Base-by-base conservation (phyloP, 768 basidiomycete genomes). In the Podaxis rugospora region DNA sequence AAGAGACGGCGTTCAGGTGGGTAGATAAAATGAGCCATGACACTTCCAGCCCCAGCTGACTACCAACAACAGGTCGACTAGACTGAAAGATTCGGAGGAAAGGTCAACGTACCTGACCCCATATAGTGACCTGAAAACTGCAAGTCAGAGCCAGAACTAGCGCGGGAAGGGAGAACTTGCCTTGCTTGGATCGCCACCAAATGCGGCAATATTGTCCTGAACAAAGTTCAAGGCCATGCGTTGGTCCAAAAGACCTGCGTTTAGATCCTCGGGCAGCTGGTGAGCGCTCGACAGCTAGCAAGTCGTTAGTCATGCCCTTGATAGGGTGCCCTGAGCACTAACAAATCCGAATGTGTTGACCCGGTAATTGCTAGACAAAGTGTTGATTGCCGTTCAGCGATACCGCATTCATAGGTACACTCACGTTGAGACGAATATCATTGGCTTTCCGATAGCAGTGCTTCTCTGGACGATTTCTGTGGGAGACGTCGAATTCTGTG, bases 221-320 rank as follows among this genome's bases (percentile, higher is more conserved):
- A 90, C 72, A 69, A 88, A 90, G 14, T 73, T 64, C 0, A 92
- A 70, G 0, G 86, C 86, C 35, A 77, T 73, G 1, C 78, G 73
- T 69, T 89, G 86, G 67, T 91, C 89, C 36, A 73, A 74, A 14
- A 89, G 71, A 13, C 87, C 87, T 1, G 78, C 78, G 63, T 88
- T 88, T 27, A 86, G 71, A 63, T 85, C 81, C 62, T 80, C 67
- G 0, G 80, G 70, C 1, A 74, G 70, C 5, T 83, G 75, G 55
- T 74, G 69, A 1, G 70, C 61, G 57, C 84, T 85, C 1, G 84
- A 72, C 27, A 86, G 72, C 80, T 82, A 39, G 23, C 23, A n/a
- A 16, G 35, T 2, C 2, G 35, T 49, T 37, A 51, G 44, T 1
- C 23, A 7, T 4, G 18, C 13, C 25, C 3, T 23, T 49, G 11